A percentile compares a stretch with the other conserved stretches of the same genome.
Conservation (phyloP, 257 asterid species). For the Buddleja alternifolia region DNA sequence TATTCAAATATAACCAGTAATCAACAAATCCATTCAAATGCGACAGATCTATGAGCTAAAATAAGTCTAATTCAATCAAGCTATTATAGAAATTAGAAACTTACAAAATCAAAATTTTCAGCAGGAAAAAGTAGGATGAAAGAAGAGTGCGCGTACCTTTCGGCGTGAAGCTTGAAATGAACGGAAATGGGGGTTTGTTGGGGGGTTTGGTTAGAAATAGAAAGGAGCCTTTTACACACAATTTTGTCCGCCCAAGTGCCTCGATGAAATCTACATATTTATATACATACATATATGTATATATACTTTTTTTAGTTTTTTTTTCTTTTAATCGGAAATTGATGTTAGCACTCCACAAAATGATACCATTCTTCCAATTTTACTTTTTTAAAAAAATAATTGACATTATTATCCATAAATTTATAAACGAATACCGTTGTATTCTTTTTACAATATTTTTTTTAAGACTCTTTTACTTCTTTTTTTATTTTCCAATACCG, state of each 20-base stretch:
- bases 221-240: background rate
- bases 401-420: no score
- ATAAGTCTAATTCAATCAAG: background rate
- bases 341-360: no score
- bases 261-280: constrained; percentile 23
- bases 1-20: background rate
- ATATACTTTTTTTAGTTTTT: background rate
- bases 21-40: constrained; percentile 7
- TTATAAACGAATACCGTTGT: no score
- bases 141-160: constrained; percentile 12
- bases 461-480: no score
- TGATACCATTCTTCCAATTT: no score
- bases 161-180: background rate
- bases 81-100: background rate
- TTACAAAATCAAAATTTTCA: background rate
- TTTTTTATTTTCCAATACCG: no score
- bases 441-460: no score
- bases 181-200: background rate
- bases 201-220: background rate
- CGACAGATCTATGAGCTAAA: constrained; percentile 31
- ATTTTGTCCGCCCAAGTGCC: constrained; percentile 31
- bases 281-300: background rate
- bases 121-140: background rate
- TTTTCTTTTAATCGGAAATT: no score
- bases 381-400: no score